Evolutionary conservation across 176 grass and related monocot genomes (phyloP).

Genomic region (Aegilops sharonensis): DNA sequence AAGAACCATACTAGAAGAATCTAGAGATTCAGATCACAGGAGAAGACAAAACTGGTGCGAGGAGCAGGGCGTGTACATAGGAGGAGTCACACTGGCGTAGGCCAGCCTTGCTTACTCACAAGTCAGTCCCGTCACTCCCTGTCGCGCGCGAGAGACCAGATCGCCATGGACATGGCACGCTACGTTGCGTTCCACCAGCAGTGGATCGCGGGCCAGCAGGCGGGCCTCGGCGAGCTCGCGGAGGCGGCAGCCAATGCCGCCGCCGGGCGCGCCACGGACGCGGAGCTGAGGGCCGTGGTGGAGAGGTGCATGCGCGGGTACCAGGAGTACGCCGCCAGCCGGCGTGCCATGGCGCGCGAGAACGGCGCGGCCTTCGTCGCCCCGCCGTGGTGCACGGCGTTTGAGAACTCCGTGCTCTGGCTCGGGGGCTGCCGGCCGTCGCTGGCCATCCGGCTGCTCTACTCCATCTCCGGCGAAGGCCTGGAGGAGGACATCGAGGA

Average conservation of each 20-base stretch:
- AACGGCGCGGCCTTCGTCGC: conserved; percentile 51
- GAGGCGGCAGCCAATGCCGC: conserved; percentile 14
- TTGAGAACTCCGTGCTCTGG: conserved; percentile 75
- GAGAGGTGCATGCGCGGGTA: conserved; percentile 59
- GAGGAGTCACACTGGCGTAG: background rate
- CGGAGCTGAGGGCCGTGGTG: conserved; percentile 33
- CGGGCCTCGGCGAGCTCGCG: conserved; percentile 39
- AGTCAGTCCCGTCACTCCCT: background rate
- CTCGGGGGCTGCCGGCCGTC: conserved; percentile 71
- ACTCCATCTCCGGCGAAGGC: conserved; percentile 54
- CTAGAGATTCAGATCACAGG: background rate
- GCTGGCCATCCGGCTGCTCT: conserved; percentile 65
- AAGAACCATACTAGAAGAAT: background rate
- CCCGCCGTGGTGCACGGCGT: conserved; percentile 76
- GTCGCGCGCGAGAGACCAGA: background rate
- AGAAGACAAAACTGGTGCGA: background rate
- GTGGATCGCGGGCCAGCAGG: conserved; percentile 52
- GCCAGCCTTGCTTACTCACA: background rate
- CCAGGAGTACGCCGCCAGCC: conserved; percentile 44
- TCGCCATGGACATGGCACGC: conserved; percentile 7
- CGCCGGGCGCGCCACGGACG: conserved; percentile 36
- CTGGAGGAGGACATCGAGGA: conserved; percentile 57
- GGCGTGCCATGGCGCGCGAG: conserved; percentile 27
- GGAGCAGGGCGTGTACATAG: background rate
- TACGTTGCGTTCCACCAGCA: conserved; percentile 40